Evolutionary conservation across 495 filamentous ascomycete genomes (phyloP).

Genomic region (Tuber melanosporum): DNA sequence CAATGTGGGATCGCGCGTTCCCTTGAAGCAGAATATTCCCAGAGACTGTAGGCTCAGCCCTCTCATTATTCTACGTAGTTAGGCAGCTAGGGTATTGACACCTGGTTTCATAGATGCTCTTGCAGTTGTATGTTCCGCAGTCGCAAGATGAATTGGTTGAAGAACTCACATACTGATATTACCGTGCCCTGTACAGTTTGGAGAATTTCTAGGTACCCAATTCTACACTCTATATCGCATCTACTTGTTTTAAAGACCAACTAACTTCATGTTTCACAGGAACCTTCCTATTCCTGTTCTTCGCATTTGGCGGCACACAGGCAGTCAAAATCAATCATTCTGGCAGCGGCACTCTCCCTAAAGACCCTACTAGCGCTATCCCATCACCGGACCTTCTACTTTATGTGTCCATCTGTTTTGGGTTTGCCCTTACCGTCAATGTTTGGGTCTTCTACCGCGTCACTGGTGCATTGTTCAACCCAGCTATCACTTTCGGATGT

Average conservation of each 20-base stretch:
- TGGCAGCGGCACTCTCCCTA: slow-evolving; percentile 38
- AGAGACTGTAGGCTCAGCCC: not conserved
- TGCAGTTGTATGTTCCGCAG: slow-evolving; percentile 13
- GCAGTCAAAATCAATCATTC: slow-evolving; percentile 52
- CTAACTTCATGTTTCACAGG: slow-evolving; percentile 43
- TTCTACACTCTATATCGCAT: not conserved
- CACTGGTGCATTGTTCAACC: slow-evolving; percentile 75
- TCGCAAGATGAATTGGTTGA: not conserved
- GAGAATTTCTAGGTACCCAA: not conserved
- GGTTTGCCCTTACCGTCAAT: slow-evolving; percentile 69
- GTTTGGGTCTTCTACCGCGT: slow-evolving; percentile 82
- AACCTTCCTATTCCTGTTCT: slow-evolving; percentile 77
- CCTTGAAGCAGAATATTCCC: not conserved
- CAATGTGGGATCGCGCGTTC: not conserved
- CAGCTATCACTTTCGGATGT: slow-evolving; percentile 59
- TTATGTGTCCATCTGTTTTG: slow-evolving; percentile 67
- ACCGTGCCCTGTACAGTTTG: not conserved
- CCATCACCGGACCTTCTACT: slow-evolving; percentile 50
- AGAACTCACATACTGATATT: slow-evolving; percentile 38
- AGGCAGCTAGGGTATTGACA: not conserved
- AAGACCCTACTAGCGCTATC: slow-evolving; percentile 30
- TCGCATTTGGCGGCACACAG: slow-evolving; percentile 72
- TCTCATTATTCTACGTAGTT: not conserved
- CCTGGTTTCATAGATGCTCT: slow-evolving; percentile 13
- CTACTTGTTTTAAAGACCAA: slow-evolving; percentile 39